phyloP scores from a whole-genome alignment of 1,139 yeast genomes.

The Debaryomyces coudertii region DNA sequence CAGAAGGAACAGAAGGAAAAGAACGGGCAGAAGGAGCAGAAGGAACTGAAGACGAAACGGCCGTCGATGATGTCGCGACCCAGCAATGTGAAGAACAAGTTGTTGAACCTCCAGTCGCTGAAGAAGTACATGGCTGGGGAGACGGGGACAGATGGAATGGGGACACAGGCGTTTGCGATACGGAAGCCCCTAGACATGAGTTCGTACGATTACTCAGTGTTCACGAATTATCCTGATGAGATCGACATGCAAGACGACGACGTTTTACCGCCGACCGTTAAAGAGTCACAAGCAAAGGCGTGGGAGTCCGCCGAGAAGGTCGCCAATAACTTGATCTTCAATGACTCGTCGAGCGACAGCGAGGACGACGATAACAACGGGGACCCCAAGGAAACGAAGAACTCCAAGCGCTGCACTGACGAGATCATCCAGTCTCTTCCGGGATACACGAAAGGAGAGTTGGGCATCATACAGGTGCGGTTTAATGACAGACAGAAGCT shows the following conservation, averaged over 20 bases:
- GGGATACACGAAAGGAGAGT: constrained; percentile 45
- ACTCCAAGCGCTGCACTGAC: constrained; percentile 13
- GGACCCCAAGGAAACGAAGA: constrained; percentile 23
- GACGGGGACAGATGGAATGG: background rate
- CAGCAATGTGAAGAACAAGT: constrained; percentile 33
- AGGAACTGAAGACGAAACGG: constrained; percentile 12
- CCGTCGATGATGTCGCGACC: constrained; percentile 14
- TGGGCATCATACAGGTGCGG: constrained; percentile 24
- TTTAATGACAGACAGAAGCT: constrained; percentile 14
- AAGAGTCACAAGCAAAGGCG: constrained; percentile 46
- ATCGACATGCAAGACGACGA: constrained; percentile 25
- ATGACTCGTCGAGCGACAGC: constrained; percentile 29
- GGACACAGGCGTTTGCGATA: constrained; percentile 3
- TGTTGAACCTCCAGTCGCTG: constrained; percentile 35
- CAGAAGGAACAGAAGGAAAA: constrained; percentile 13
- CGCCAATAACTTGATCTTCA: constrained; percentile 40
- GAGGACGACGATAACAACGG: constrained; percentile 26
- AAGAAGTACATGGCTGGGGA: constrained; percentile 13
- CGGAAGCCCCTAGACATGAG: constrained; percentile 24
- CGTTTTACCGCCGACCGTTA: constrained; percentile 28
- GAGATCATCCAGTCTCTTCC: constrained; percentile 36
- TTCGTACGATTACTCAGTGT: constrained; percentile 30
- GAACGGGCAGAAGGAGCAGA: constrained; percentile 11
- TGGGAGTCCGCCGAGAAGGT: constrained; percentile 53
- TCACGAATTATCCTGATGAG: constrained; percentile 26